Evolutionary conservation across 495 filamentous ascomycete genomes (phyloP), one percentile per base, ranked within the genome.

Genomic region (Annulohypoxylon maeteangense): DNA sequence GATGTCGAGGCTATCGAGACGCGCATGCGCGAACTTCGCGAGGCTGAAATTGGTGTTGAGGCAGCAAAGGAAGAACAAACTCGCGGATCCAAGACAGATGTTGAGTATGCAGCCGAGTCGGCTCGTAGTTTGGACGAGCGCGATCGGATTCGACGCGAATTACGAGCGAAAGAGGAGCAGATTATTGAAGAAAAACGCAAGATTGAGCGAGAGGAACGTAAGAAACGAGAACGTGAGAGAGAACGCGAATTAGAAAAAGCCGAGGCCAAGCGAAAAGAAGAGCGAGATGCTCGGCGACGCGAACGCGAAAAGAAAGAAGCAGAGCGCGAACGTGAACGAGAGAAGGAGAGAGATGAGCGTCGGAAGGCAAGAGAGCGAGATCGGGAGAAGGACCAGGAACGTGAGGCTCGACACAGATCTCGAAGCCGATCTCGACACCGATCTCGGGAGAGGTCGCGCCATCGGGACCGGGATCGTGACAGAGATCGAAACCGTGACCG

Each of bases 1-100:
- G 86, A 90, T 63, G 81, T 88, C 38, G 84, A 90, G 62, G 84
- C 86, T 20, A 90, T 94, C 36, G 85, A 93, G 65, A 80, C 83
- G 3, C 86, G 89, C 18, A 86, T 95, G 50, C 85, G 93, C 34
- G 87, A 90, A 8, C 84, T 93, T 14, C 86, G 94, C 42, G 80
- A 85, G 23, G 83, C 85, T 14, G 94, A 97, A 67, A 87, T 96
- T 62, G 94, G 94, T 8, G 87, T 89, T 12, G 92, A 91, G 40
- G 83, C 81, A 2, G 92, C 93, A 12, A 81, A 81, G 3, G 86
- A 89, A 64, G 94, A 97, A 75, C 81, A 89, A 63, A 69, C 79
- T 23, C 84, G 86, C 25, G 94, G 94, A 2, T 87, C 87, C 67
- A 97, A 93, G 77, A 93, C 90, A 5, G 93, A 97, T 69, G 90